These are phyloP conservation scores for Ploettnerulaceae sp. DNA, from an alignment of 2,329 filamentous ascomycete genomes.

Conservation along the genomic window DNA sequence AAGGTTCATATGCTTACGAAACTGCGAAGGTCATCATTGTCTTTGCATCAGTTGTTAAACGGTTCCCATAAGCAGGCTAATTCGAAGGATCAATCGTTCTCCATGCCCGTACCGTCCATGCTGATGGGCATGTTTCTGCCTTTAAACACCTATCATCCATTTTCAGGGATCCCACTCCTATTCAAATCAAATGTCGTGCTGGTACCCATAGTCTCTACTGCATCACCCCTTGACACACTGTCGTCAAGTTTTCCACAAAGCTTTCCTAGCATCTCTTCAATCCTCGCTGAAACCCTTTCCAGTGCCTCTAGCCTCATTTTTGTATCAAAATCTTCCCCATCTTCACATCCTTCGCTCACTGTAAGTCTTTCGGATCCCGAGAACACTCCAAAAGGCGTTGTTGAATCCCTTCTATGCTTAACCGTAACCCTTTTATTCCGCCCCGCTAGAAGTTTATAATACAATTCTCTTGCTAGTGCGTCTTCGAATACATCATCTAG, in stretches of 20 bases:
- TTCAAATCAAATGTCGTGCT: slow-evolving; percentile 21
- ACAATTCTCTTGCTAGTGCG: slow-evolving; percentile 22
- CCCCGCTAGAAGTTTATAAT: slow-evolving; percentile 7
- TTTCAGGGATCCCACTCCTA: slow-evolving; percentile 21
- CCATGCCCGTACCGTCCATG: too few relatives aligned
- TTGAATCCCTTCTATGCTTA: slow-evolving; percentile 27
- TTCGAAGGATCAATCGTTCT: too few relatives aligned
- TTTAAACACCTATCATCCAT: slow-evolving; percentile 17
- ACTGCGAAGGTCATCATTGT: too few relatives aligned
- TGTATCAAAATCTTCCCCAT: slow-evolving; percentile 15
- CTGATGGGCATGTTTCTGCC: background rate
- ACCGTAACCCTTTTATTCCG: slow-evolving; percentile 10
- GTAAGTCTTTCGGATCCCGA: slow-evolving; percentile 22
- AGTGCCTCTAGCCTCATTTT: slow-evolving; percentile 24
- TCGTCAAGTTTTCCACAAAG: slow-evolving; percentile 26
- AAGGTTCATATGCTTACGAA: background rate
- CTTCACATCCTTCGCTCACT: slow-evolving; percentile 22
- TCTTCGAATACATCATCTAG: slow-evolving; percentile 19
- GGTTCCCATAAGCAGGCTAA: too few relatives aligned
- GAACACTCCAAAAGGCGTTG: slow-evolving; percentile 28
- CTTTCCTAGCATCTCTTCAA: slow-evolving; percentile 27
- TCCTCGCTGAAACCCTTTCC: slow-evolving; percentile 25
- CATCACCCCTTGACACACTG: background rate
- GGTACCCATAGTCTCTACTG: slow-evolving; percentile 7
- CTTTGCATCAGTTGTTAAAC: too few relatives aligned